Evolutionary conservation across 106 monocot genomes (phyloP), one percentile per base, ranked within the genome.

Genomic region (Dendrobium huoshanense): DNA sequence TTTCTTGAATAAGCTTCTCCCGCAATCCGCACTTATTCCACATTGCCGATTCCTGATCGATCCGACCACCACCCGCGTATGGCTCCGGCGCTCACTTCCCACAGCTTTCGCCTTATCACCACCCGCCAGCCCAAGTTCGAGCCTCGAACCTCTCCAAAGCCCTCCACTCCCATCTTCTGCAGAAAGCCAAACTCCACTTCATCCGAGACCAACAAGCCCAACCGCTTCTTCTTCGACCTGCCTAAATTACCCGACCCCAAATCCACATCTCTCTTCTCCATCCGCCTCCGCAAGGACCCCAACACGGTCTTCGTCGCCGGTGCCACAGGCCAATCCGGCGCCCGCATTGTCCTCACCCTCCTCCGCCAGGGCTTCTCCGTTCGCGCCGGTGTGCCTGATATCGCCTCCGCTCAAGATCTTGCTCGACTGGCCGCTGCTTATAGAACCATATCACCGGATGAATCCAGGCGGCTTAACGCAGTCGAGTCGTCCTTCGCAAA

Each of bases 311-410:
- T 91, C 80, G 94, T 94, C 24, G 89, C 97, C 7, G 94, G 97
- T 3, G 97, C 97, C 76, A 88, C 94, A 0, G 97, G 97, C 2
- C 94, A 92, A 70, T 78, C 85, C 15, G 97, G 97, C 4, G 81
- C 83, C 7, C 89, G 94, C 70, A 92, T 94, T 76, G 87, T 86
- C 37, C 89, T 79, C 85, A 83, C 79, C 7, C 87, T 98, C 19
- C 85, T 98, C 11, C 84, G 91, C 4, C 74, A 84, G 31, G 97
- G 94, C n/a, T 98, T 92, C 80, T 77, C 81, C 8, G 97, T 98
- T 64, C 73, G 97, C 13, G 97, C 97, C 15, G 97, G 92, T 31
- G 97, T 98, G n/a, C 85, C 97, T 3, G 97, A 98, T 72, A 89
- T 98, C 40, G 64, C 80, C 54, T 77, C 90, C 5, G 97, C 97